These are phyloP conservation scores for Tripidium arundinaceum DNA, from an alignment of 202 grass and related monocot genomes.

Conservation along the genomic window DNA sequence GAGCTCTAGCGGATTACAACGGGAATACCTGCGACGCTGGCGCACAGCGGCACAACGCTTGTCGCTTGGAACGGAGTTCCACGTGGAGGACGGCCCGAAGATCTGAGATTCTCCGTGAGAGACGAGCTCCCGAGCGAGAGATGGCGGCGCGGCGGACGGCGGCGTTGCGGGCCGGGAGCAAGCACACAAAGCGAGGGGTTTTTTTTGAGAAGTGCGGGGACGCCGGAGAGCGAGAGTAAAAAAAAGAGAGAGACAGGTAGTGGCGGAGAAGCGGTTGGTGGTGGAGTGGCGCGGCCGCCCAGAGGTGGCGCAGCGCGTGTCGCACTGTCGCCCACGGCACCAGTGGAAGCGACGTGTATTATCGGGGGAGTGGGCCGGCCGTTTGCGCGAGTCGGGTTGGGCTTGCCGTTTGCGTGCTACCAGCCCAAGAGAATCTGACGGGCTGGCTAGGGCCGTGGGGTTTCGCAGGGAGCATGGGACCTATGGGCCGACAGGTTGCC, in stretches of 20 bases:
- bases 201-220: neutral
- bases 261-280: neutral
- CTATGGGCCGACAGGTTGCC: slow-evolving; percentile 11
- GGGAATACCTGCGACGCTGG: neutral
- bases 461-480: neutral
- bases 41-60: neutral
- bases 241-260: neutral
- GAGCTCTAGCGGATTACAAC: neutral
- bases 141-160: neutral
- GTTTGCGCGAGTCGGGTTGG: neutral
- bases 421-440: neutral
- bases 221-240: no score
- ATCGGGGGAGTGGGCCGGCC: no score
- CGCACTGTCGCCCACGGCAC: no score
- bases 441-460: neutral
- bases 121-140: neutral
- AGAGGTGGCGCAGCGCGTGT: no score
- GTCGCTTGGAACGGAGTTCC: neutral
- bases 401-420: neutral
- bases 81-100: neutral
- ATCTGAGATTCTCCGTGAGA: neutral
- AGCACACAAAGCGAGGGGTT: neutral
- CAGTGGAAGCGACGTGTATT: no score
- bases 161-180: neutral
- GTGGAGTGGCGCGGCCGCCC: no score